Evolutionary conservation across 306 rosid species (phyloP), one percentile per base, ranked within the genome.

Genomic region (Elaeagnus macrophylla): DNA sequence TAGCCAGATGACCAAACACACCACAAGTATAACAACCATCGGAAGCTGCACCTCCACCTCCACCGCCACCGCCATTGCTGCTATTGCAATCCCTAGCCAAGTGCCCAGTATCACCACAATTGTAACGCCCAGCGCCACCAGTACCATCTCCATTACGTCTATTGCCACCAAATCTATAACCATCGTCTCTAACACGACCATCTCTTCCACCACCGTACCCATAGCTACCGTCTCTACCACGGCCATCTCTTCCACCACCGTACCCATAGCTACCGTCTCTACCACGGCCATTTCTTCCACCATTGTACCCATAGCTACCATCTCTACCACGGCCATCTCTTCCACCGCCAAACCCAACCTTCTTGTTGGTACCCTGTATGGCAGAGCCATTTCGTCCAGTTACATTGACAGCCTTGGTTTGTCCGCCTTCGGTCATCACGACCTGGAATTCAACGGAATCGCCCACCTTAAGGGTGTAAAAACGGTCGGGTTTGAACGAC

Each of bases 401-500:
- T 15, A 85, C 97, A 9, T 89, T 89, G 10, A 85, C 54, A 8
- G 95, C 97, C 39, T 81, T 85, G 58, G 83, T 77, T 58, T 83
- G 85, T 15, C 76, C 87, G 57, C 73, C 79, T 1, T 79, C 94
- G 7, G 79, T 79, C 3, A 61, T 39, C 10, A 76, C 80, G 72
- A 89, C 75, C 42, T 64, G 35, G 75, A 71, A 89, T 75, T 85
- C 94, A 9, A 89, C 97, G 37, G 36, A 55, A 17, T 89, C 97
- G 10, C 87, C 95, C 14, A 75, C 89, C 0, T 58, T 54, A 5
- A 89, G 79, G 37, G 76, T 66, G 15, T 95, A 87, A 69, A 60
- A 85, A 1, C 95, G 94, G 13, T 89, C 89, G 66, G 95, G 83
- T 75, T 74, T 69, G 83, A 89, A 77, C 44, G 89, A 67, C 0